Conservation (phyloP, 345 rosid species). For the Moricandia moricandioides region DNA sequence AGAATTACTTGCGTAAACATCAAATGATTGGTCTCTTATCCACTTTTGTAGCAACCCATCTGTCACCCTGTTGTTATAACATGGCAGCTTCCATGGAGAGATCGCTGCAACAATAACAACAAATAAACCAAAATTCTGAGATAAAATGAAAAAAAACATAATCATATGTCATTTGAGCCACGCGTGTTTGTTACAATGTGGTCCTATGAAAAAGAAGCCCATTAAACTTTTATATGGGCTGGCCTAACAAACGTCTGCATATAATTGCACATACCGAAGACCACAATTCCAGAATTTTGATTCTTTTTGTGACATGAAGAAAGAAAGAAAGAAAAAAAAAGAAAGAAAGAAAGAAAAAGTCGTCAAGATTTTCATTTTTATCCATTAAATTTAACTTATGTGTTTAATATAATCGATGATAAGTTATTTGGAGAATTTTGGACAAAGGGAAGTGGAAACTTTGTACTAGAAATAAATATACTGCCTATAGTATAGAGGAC, state of each 20-base stretch:
- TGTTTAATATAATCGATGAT: neutral
- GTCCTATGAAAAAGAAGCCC: slow-evolving; percentile 16
- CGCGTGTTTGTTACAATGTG: neutral
- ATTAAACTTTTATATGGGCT: neutral
- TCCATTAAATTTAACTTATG: neutral
- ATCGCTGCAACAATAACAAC: slow-evolving; percentile 38
- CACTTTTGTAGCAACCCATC: neutral
- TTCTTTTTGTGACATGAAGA: neutral
- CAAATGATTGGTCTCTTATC: neutral
- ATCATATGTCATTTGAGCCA: neutral
- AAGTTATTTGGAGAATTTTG: slow-evolving; percentile 2
- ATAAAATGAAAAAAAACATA: neutral
- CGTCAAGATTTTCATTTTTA: neutral
- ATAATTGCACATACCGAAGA: neutral
- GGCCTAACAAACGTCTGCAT: neutral
- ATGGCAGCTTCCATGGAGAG: slow-evolving; percentile 60
- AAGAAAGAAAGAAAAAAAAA: too few species aligned
- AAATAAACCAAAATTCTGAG: neutral
- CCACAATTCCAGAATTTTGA: neutral
- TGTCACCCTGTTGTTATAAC: slow-evolving; percentile 41
- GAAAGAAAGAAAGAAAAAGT: neutral
- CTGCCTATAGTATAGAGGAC: slow-evolving; percentile 10
- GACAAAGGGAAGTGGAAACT: slow-evolving; percentile 37
- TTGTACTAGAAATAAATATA: slow-evolving; percentile 34
- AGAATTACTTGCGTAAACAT: neutral